Percentiles rank a stretch among this genome's conserved stretches.
These are phyloP conservation scores for Monosporozyma siamensis DNA, from an alignment of 805 yeast genomes.

Conservation along the genomic window DNA sequence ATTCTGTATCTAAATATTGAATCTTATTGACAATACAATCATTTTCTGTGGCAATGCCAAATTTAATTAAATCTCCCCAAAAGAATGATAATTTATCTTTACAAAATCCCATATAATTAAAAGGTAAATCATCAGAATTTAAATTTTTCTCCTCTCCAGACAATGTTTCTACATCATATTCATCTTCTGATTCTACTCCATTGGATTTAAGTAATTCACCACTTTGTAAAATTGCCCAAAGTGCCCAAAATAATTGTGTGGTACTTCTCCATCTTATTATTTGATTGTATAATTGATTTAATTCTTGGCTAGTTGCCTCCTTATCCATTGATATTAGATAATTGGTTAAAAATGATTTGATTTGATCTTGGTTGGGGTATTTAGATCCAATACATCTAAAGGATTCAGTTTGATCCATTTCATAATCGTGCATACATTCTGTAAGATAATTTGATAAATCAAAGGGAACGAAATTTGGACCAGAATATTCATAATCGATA, in stretches of 20 bases:
- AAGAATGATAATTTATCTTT: conserved; percentile 60
- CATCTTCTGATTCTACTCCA: conserved; percentile 12
- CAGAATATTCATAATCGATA: conserved; percentile 89
- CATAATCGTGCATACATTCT: conserved; percentile 94
- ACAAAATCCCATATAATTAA: conserved; percentile 66
- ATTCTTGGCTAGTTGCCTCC: conserved; percentile 23
- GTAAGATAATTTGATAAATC: conserved; percentile 86
- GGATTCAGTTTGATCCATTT: conserved; percentile 35
- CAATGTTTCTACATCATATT: neutral
- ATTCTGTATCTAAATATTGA: conserved; percentile 34
- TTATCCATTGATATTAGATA: too few relatives aligned
- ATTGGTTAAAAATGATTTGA: conserved; percentile 53
- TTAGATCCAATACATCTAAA: conserved; percentile 36
- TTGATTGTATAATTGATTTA: conserved; percentile 51
- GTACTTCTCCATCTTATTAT: conserved; percentile 67
- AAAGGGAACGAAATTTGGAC: conserved; percentile 72
- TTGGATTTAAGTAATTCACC: conserved; percentile 31
- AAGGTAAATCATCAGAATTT: conserved; percentile 39
- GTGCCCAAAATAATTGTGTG: conserved; percentile 66
- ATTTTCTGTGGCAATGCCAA: conserved; percentile 39
- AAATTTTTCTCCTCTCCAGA: neutral
- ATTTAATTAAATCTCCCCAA: conserved; percentile 59
- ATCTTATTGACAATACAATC: conserved; percentile 41
- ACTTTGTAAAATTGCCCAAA: conserved; percentile 85
- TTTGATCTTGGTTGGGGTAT: conserved; percentile 62